phyloP scores from a whole-genome alignment of 306 rosid species.

The Lathyrus oleraceus region DNA sequence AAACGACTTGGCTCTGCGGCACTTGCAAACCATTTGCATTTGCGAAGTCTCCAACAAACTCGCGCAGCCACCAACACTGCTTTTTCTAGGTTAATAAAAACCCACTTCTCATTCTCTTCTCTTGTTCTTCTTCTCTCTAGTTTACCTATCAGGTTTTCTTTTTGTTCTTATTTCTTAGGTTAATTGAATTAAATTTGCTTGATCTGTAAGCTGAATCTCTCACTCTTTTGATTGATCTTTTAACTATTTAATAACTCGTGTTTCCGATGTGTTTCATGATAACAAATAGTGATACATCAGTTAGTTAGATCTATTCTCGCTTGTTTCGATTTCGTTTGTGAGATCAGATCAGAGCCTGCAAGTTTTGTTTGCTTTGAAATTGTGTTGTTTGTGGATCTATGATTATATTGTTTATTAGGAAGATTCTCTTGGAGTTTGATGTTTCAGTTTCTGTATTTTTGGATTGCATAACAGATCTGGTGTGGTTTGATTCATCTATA shows the following conservation, averaged over 20 bases:
- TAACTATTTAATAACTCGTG: neutral
- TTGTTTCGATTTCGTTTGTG: neutral
- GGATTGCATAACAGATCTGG: neutral
- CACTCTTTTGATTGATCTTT: neutral
- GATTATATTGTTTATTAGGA: neutral
- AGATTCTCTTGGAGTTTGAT: neutral
- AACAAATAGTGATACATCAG: neutral
- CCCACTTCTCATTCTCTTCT: neutral
- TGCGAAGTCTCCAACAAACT: constrained; percentile 23
- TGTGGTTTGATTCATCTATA: neutral
- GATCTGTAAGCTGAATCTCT: neutral
- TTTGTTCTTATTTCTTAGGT: neutral
- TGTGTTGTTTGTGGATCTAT: neutral
- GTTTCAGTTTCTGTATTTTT: neutral
- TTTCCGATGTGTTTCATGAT: neutral
- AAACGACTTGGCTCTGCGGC: neutral
- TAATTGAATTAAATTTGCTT: neutral
- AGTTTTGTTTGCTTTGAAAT: constrained; percentile 11
- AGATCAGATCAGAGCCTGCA: neutral
- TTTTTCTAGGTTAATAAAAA: neutral
- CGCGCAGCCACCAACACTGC: constrained; percentile 31
- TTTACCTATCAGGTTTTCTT: neutral
- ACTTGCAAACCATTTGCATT: neutral
- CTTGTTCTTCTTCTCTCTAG: no score
- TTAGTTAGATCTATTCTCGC: neutral